Evolutionary conservation across 2,329 filamentous ascomycete species (phyloP), one percentile per base, ranked within the genome.

Genomic region (Fusarium burgessii): DNA sequence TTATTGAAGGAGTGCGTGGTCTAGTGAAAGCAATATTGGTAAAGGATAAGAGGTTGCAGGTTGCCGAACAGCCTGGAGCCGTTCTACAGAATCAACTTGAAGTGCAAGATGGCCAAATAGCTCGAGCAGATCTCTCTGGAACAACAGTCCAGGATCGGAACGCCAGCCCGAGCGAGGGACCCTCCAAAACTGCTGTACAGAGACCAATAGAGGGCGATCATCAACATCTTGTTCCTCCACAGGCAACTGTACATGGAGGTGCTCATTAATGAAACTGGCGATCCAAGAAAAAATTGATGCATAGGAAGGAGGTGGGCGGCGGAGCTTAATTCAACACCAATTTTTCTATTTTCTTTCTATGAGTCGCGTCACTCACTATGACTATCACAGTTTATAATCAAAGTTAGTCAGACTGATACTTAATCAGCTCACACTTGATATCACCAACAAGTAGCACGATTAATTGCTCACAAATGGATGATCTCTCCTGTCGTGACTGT

Each of bases 11-110:
- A 1, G 78, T 81, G 5, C 77, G 81, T 36, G 81, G 78, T 7
- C 76, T 88, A 36, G 81, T 83, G 1, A 78, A 78, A 58, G 80
- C 78, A 6, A 73, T 87, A 12, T 33, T 85, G 17, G 77, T 73
- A 27, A 64, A 70, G 11, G 83, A 86, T 58, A 72, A 73, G 40
- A 78, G 83, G 18, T 78, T 87, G n/a, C 75, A 74, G 27, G 67
- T 70, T 18, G 33, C 74, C 0, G 65, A 74, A 7, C 66, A 74
- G 25, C 72, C 78, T 5, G 70, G 65, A 12, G 77, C 74, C 2
- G 77, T 70, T 2, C 77, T 80, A 9, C 66, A 82, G 27, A 78
- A 81, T 50, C 77, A 78, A n/a, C 78, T 82, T 2, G 76, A 81
- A 20, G 72, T 75, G 1, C 71, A 70, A n/a, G 68, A 64, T 13